These are phyloP conservation scores for Cucurbita pepo DNA, from an alignment of 306 rosid genomes.

Conservation along the genomic window DNA sequence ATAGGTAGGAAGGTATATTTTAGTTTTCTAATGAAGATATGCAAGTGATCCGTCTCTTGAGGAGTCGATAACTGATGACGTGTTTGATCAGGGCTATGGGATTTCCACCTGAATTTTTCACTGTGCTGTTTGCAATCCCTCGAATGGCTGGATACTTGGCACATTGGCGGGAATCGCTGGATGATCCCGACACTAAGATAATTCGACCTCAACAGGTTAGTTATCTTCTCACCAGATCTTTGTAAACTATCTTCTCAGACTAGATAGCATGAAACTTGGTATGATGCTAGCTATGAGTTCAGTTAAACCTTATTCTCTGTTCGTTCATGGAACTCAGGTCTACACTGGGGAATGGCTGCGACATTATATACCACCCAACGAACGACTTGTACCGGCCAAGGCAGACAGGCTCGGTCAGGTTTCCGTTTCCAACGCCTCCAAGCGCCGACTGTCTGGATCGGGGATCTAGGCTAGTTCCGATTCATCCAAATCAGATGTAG, in stretches of 20 bases:
- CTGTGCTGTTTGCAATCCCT: constrained; percentile 78
- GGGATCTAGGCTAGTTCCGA: constrained; percentile 21
- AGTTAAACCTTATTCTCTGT: background rate
- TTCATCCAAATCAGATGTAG: background rate
- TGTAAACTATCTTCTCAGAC: background rate
- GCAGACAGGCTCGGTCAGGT: constrained; percentile 60
- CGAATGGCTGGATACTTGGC: constrained; percentile 93
- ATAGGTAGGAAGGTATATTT: constrained; percentile 23
- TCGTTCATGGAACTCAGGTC: constrained; percentile 25
- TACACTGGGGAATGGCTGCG: constrained; percentile 73
- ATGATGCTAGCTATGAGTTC: background rate
- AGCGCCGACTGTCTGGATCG: constrained; percentile 62
- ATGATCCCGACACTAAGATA: constrained; percentile 84
- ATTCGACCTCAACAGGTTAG: constrained; percentile 86
- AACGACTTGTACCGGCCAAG: constrained; percentile 23
- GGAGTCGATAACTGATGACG: background rate
- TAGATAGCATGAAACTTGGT: background rate
- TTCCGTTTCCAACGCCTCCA: constrained; percentile 65
- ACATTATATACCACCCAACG: constrained; percentile 40
- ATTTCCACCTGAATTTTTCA: constrained; percentile 74
- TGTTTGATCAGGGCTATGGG: constrained; percentile 71
- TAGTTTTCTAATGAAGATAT: background rate
- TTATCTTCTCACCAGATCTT: background rate
- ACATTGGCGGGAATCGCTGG: constrained; percentile 91
- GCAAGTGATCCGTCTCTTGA: background rate